Evolutionary conservation across 495 filamentous ascomycete species (phyloP).

Genomic region (Elaphomyces granulatus): DNA sequence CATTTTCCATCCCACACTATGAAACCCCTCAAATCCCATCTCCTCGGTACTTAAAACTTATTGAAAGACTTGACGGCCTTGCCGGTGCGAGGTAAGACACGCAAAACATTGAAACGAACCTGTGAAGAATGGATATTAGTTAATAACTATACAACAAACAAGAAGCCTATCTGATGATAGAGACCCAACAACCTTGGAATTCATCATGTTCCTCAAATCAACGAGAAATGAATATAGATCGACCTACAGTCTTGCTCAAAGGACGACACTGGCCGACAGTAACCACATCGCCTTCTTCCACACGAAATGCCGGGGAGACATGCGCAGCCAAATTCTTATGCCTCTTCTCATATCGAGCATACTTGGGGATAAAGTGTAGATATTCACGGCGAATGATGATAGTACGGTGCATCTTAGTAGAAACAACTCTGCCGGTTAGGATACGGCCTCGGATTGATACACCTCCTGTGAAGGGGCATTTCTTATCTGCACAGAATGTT

Average conservation of each 20-base stretch:
- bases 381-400: conserved; percentile 99
- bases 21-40: too few species aligned
- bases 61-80: conserved; percentile 93
- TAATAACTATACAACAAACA: neutral
- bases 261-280: conserved; percentile 98
- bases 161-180: too few species aligned
- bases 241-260: conserved; percentile 92
- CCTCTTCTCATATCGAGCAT: conserved; percentile 97
- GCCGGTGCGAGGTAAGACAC: conserved; percentile 89
- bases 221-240: neutral
- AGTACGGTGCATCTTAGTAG: conserved; percentile 99
- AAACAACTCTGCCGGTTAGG: conserved; percentile 95
- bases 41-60: conserved; percentile 64
- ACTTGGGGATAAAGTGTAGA: conserved; percentile 98
- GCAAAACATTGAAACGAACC: conserved; percentile 99
- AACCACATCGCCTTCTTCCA: conserved; percentile 97
- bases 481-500: conserved; percentile 67
- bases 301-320: conserved; percentile 98
- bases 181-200: too few species aligned
- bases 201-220: neutral
- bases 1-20: too few species aligned
- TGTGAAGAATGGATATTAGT: conserved; percentile 18
- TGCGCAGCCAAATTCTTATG: conserved; percentile 99
- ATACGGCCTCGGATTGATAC: conserved; percentile 99
- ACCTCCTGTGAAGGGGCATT: conserved; percentile 97